These are phyloP conservation scores for Dipodascus geniculatus DNA, from an alignment of 805 yeast species.

Conservation along the genomic window DNA sequence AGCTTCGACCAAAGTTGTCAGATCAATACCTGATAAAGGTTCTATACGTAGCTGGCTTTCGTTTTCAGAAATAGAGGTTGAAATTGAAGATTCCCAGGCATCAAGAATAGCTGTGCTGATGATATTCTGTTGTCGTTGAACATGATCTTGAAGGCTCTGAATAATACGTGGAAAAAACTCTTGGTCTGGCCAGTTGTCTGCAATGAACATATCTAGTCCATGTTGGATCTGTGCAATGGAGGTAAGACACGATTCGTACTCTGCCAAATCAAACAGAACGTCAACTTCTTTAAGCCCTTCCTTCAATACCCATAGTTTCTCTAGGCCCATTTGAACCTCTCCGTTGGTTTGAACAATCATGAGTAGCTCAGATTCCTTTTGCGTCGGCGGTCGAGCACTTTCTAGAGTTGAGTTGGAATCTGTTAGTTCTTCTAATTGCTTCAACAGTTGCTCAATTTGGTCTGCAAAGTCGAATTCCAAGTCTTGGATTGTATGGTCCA, in stretches of 20 bases:
- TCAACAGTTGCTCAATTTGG: not conserved
- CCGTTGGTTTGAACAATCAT: slow-evolving; percentile 4
- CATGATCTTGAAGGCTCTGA: not conserved
- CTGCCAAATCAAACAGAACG: slow-evolving; percentile 12
- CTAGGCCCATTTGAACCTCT: slow-evolving; percentile 7
- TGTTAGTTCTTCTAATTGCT: not conserved
- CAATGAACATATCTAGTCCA: slow-evolving; percentile 8
- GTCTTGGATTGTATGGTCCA: not conserved
- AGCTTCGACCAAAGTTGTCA: not conserved
- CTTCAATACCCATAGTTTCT: slow-evolving; percentile 14
- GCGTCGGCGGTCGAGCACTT: slow-evolving; percentile 3
- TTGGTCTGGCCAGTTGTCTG: not conserved
- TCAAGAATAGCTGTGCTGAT: slow-evolving; percentile 2
- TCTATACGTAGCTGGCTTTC: not conserved
- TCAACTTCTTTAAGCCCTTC: slow-evolving; percentile 15
- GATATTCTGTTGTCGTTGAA: not conserved
- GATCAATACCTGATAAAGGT: not conserved
- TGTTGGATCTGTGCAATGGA: slow-evolving; percentile 8
- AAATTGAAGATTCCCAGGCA: slow-evolving; percentile 2
- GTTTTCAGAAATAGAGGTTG: not conserved
- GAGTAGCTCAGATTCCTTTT: slow-evolving; percentile 6
- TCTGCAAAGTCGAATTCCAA: not conserved
- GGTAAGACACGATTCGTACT: slow-evolving; percentile 10
- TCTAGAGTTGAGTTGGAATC: not conserved
- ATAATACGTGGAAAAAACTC: not conserved